Evolutionary conservation across 208 protist genomes (phyloP).

Genomic region (Entamoeba invadens): DNA sequence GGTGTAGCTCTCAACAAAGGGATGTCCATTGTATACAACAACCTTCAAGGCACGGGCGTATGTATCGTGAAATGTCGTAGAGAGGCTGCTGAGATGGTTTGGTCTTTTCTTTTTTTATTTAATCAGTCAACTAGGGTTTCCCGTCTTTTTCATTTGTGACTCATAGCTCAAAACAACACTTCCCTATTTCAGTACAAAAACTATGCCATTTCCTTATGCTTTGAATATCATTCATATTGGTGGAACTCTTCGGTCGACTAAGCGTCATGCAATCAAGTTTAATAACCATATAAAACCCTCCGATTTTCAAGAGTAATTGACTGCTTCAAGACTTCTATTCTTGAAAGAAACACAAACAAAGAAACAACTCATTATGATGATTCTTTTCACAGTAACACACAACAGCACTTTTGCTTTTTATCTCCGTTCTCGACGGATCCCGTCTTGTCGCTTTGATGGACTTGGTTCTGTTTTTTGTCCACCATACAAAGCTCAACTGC

Average conservation of each 20-base stretch:
- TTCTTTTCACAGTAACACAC: too few relatives aligned
- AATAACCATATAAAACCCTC: too few relatives aligned
- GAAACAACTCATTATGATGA: too few relatives aligned
- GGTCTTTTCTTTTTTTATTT: not conserved
- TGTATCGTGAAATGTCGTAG: not conserved
- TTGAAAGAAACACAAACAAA: too few relatives aligned
- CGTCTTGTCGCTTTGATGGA: too few relatives aligned
- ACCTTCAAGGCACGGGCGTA: not conserved
- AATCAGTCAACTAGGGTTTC: too few relatives aligned
- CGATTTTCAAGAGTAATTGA: too few relatives aligned
- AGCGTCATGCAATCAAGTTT: not conserved
- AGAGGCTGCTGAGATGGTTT: not conserved
- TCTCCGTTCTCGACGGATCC: too few relatives aligned
- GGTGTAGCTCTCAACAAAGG: not conserved
- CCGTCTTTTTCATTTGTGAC: too few relatives aligned
- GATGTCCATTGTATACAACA: not conserved
- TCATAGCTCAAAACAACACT: not conserved
- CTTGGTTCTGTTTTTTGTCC: too few relatives aligned
- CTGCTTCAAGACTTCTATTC: too few relatives aligned
- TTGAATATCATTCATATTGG: not conserved
- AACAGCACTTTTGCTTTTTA: too few relatives aligned
- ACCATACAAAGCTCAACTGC: conserved; percentile 33
- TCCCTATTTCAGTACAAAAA: not conserved
- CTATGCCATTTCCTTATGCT: not conserved
- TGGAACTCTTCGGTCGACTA: not conserved